Conservation (phyloP, 2,329 filamentous ascomycete species). For the Diaporthe helianthi region DNA sequence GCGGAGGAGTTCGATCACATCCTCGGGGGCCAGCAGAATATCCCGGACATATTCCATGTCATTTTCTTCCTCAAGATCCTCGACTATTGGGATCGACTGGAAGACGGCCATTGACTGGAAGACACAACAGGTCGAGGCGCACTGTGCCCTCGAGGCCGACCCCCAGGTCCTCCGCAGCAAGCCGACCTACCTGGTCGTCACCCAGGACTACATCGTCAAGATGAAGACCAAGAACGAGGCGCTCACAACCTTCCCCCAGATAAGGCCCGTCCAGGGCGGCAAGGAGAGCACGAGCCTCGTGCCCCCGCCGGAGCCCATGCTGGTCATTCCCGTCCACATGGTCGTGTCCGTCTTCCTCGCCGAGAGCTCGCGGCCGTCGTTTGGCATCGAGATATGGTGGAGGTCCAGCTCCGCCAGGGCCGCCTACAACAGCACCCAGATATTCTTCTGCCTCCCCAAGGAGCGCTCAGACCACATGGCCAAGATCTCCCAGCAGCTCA, state of each 20-base stretch:
- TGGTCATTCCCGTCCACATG: constrained; percentile 57
- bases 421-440: constrained; percentile 54
- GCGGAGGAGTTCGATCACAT: constrained; percentile 43
- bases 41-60: constrained; percentile 37
- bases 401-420: constrained; percentile 52
- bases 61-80: constrained; percentile 36
- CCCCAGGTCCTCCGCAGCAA: constrained; percentile 54
- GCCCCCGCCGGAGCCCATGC: constrained; percentile 41
- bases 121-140: constrained; percentile 43
- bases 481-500: constrained; percentile 50
- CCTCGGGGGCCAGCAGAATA: constrained; percentile 40
- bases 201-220: constrained; percentile 57
- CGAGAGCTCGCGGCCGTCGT: constrained; percentile 56
- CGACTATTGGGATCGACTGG: constrained; percentile 40
- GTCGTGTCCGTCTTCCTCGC: constrained; percentile 61
- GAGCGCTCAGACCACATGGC: constrained; percentile 59
- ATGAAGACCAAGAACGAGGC: constrained; percentile 57
- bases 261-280: constrained; percentile 40
- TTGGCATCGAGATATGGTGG: constrained; percentile 66
- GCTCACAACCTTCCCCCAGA: constrained; percentile 54
- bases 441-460: constrained; percentile 57
- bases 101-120: constrained; percentile 45
- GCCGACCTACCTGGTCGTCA: constrained; percentile 59
- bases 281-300: constrained; percentile 40
- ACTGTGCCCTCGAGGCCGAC: constrained; percentile 57